phyloP scores from a whole-genome alignment of 1,284 basidiomycete genomes.

The Cryptococcus jaspeensis region DNA sequence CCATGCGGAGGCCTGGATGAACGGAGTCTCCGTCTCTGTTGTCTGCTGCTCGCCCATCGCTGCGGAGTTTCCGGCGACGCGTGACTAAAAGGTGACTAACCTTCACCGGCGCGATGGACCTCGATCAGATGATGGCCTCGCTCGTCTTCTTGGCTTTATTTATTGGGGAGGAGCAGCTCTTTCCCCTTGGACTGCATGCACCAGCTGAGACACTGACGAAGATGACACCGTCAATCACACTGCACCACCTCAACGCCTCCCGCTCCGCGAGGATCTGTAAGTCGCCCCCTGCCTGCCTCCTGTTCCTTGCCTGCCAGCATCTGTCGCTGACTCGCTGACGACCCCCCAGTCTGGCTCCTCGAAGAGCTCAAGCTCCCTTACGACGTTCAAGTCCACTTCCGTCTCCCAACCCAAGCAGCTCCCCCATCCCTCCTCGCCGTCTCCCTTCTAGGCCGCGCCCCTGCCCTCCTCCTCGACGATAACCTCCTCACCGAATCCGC shows the following conservation, averaged over 20 bases:
- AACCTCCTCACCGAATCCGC: conserved; percentile 37
- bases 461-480: conserved; percentile 33
- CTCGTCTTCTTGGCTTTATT: too few species aligned
- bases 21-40: too few species aligned
- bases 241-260: conserved; percentile 45
- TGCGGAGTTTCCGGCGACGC: too few species aligned
- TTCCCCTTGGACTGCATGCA: too few species aligned
- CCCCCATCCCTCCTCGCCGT: conserved; percentile 27
- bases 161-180: too few species aligned
- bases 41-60: too few species aligned
- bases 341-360: conserved; percentile 30
- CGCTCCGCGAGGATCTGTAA: conserved; percentile 43
- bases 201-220: too few species aligned
- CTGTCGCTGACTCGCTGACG: background rate
- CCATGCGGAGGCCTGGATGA: too few species aligned
- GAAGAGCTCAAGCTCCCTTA: conserved; percentile 41
- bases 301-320: background rate
- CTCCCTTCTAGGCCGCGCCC: conserved; percentile 36
- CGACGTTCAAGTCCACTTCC: conserved; percentile 36
- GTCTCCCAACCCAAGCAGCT: conserved; percentile 21
- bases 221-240: conserved; percentile 32
- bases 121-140: too few species aligned
- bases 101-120: too few species aligned
- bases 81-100: too few species aligned
- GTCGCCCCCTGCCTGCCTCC: conserved; percentile 1